Conservation (phyloP, 2,329 filamentous ascomycete genomes). For the Hortaea sp. region DNA sequence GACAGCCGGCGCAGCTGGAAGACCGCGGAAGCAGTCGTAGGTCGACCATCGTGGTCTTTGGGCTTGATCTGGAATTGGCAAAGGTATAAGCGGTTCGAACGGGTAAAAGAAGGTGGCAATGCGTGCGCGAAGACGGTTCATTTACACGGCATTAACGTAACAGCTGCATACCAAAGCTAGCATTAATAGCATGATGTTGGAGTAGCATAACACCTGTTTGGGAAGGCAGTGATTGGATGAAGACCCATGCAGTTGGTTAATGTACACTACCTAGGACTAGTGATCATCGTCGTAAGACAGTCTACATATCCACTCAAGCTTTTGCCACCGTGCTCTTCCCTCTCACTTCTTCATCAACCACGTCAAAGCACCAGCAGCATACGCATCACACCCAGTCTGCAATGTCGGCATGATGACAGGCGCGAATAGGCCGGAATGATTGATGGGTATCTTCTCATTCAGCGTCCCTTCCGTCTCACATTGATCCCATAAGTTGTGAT, state of each 20-base stretch:
- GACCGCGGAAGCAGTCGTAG: background rate
- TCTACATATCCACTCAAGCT: background rate
- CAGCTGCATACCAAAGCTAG: too few species aligned
- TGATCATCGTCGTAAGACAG: background rate
- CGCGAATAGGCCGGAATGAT: conserved; percentile 51
- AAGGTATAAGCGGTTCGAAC: too few species aligned
- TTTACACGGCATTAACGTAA: too few species aligned
- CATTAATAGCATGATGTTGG: too few species aligned
- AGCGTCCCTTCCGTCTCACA: conserved; percentile 35
- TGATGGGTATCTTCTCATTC: conserved; percentile 44
- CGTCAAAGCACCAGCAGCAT: conserved; percentile 26
- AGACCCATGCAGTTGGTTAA: background rate
- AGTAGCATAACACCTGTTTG: too few species aligned
- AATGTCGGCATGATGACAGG: conserved; percentile 51
- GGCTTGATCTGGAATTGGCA: background rate
- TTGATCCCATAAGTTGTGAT: conserved; percentile 41
- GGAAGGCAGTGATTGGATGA: background rate
- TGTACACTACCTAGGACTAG: background rate
- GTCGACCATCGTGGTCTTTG: background rate
- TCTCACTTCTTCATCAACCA: conserved; percentile 19
- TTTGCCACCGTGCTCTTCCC: too few species aligned
- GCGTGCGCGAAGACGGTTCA: too few species aligned
- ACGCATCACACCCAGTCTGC: conserved; percentile 35
- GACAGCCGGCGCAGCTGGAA: background rate
- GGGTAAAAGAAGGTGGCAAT: too few species aligned